Evolutionary conservation across 331 rosid species (phyloP).

Genomic region (Dryas integrifolia): DNA sequence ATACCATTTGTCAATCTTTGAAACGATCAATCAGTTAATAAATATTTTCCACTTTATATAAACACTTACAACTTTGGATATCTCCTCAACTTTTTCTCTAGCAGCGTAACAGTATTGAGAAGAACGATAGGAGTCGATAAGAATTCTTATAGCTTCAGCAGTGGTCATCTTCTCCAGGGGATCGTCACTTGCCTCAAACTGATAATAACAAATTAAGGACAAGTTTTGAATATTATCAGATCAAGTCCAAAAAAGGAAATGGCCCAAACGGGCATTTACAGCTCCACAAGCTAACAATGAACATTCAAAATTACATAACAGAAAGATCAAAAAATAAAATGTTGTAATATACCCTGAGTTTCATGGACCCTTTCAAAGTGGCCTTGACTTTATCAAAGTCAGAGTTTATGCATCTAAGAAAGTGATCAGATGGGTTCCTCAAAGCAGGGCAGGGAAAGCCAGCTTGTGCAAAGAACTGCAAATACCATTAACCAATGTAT

Average conservation of each 20-base stretch:
- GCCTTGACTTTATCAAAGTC: conserved; percentile 93
- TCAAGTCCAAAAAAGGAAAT: neutral
- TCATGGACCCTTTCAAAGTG: conserved; percentile 90
- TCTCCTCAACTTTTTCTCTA: conserved; percentile 70
- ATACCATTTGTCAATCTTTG: neutral
- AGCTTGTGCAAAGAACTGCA: conserved; percentile 94
- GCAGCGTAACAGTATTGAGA: conserved; percentile 77
- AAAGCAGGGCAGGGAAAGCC: conserved; percentile 97
- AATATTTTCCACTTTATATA: neutral
- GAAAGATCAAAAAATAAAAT: neutral
- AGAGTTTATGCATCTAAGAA: conserved; percentile 87
- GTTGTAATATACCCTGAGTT: conserved; percentile 57
- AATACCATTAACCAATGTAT: conserved; percentile 1
- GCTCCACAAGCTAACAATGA: conserved; percentile 8
- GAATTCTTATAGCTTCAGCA: conserved; percentile 76
- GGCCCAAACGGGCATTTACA: neutral
- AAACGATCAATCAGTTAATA: neutral
- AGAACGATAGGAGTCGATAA: conserved; percentile 57
- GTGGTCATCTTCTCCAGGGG: conserved; percentile 81
- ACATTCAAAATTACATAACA: neutral
- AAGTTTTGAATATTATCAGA: neutral
- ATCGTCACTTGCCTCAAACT: conserved; percentile 88
- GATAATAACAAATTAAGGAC: conserved; percentile 2
- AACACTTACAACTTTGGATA: conserved; percentile 78
- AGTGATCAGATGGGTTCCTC: conserved; percentile 98